These are phyloP conservation scores for Schizothecium vesticola DNA, from an alignment of 495 filamentous ascomycete species.

Conservation along the genomic window DNA sequence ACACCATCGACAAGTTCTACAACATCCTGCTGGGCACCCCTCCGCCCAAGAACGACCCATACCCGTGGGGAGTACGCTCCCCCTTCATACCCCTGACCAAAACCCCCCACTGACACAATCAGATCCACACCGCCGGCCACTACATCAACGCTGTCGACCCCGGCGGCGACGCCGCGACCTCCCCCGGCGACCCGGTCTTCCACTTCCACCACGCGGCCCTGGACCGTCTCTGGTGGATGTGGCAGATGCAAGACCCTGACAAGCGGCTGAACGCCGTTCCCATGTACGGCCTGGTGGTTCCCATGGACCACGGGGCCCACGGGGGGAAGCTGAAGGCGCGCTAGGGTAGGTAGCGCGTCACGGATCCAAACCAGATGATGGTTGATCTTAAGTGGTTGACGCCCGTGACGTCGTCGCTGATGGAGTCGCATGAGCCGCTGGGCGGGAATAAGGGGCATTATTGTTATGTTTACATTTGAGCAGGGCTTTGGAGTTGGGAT, in stretches of 20 bases:
- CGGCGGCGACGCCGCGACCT: slow-evolving; percentile 48
- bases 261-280: slow-evolving; percentile 30
- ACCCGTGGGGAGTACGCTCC: slow-evolving; percentile 3
- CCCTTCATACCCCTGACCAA: slow-evolving; percentile 3
- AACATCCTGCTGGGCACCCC: slow-evolving; percentile 19
- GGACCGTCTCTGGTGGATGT: slow-evolving; percentile 62
- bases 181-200: slow-evolving; percentile 63
- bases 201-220: slow-evolving; percentile 62
- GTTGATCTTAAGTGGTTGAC: slow-evolving; percentile 34
- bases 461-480: slow-evolving; percentile 37
- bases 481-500: no score
- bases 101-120: slow-evolving; percentile 31
- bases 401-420: slow-evolving; percentile 19
- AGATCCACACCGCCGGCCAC: slow-evolving; percentile 58
- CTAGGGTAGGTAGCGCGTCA: not conserved
- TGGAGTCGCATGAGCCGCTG: slow-evolving; percentile 35
- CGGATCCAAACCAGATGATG: slow-evolving; percentile 3
- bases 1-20: slow-evolving; percentile 48
- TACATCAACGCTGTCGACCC: slow-evolving; percentile 57
- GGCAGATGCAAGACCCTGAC: slow-evolving; percentile 54
- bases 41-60: slow-evolving; percentile 22
- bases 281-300: not conserved
- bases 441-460: slow-evolving; percentile 30
- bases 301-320: not conserved
- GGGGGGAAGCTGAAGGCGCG: not conserved